Evolutionary conservation across 768 basidiomycete species (phyloP).

Genomic region (Mycena chlorophos): DNA sequence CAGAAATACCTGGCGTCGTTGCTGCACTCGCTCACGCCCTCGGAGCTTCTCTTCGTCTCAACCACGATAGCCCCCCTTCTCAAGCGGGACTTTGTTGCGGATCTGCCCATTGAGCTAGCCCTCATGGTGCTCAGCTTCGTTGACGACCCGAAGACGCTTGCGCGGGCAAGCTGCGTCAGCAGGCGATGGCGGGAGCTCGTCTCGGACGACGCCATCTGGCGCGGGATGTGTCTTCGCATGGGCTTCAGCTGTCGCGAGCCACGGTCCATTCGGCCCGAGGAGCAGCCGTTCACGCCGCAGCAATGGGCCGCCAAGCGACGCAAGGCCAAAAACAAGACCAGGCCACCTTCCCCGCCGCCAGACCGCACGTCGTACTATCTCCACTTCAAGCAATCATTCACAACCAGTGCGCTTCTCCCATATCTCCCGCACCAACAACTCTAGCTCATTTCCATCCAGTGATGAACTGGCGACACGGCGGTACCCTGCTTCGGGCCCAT

Average conservation of each 20-base stretch:
- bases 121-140: slow-evolving; percentile 76
- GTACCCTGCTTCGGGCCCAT: slow-evolving; percentile 67
- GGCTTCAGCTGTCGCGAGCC: slow-evolving; percentile 41
- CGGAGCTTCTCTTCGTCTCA: slow-evolving; percentile 68
- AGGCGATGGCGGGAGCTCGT: slow-evolving; percentile 69
- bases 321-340: slow-evolving; percentile 3
- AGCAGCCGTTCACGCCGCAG: slow-evolving; percentile 38
- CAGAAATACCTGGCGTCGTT: slow-evolving; percentile 53
- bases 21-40: slow-evolving; percentile 53
- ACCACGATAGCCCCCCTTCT: slow-evolving; percentile 64
- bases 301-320: slow-evolving; percentile 36
- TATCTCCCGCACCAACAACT: not conserved
- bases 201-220: slow-evolving; percentile 80
- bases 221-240: slow-evolving; percentile 63
- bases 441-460: slow-evolving; percentile 41
- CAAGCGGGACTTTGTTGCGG: slow-evolving; percentile 58
- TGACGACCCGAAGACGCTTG: slow-evolving; percentile 71
- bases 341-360: not conserved
- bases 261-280: slow-evolving; percentile 11
- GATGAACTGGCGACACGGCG: slow-evolving; percentile 79
- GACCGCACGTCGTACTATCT: slow-evolving; percentile 57
- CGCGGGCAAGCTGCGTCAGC: slow-evolving; percentile 69
- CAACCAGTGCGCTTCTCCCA: slow-evolving; percentile 55
- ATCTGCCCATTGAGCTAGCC: slow-evolving; percentile 69
- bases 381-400: slow-evolving; percentile 73